Conservation (phyloP, 345 rosid genomes). For the Limnanthes douglasii region DNA sequence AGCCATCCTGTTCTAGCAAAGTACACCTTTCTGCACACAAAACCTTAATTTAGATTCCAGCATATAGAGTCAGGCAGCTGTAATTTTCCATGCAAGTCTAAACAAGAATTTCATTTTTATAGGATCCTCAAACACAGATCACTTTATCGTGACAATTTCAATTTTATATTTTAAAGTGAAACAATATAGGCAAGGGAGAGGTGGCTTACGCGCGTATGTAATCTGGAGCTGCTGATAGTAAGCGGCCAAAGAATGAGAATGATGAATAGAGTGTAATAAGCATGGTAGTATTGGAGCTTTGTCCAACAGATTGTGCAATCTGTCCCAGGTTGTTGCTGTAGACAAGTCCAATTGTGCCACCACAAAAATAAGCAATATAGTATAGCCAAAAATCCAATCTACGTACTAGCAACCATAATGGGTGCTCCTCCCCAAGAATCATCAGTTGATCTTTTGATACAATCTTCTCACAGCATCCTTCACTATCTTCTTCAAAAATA, state of each 20-base stretch:
- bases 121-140: neutral
- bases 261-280: slow-evolving; percentile 82
- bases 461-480: slow-evolving; percentile 30
- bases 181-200: neutral
- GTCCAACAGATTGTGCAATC: slow-evolving; percentile 80
- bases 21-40: slow-evolving; percentile 62
- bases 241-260: slow-evolving; percentile 93
- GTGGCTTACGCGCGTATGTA: slow-evolving; percentile 61
- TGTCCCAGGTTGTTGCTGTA: slow-evolving; percentile 93
- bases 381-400: slow-evolving; percentile 90
- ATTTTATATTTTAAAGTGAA: neutral
- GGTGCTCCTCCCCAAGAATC: slow-evolving; percentile 70
- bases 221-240: slow-evolving; percentile 85
- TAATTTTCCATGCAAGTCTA: too few relatives aligned
- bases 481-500: slow-evolving; percentile 10
- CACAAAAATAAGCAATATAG: slow-evolving; percentile 69
- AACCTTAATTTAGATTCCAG: too few relatives aligned
- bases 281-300: slow-evolving; percentile 33
- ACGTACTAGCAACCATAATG: slow-evolving; percentile 31
- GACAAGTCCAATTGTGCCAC: slow-evolving; percentile 93
- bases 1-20: slow-evolving; percentile 95
- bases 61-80: too few relatives aligned
- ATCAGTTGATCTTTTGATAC: slow-evolving; percentile 39
- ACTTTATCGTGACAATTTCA: too few relatives aligned
- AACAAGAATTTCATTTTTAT: neutral